These are phyloP conservation scores for Talaromyces ruber DNA, from an alignment of 495 filamentous ascomycete species.

Conservation along the genomic window DNA sequence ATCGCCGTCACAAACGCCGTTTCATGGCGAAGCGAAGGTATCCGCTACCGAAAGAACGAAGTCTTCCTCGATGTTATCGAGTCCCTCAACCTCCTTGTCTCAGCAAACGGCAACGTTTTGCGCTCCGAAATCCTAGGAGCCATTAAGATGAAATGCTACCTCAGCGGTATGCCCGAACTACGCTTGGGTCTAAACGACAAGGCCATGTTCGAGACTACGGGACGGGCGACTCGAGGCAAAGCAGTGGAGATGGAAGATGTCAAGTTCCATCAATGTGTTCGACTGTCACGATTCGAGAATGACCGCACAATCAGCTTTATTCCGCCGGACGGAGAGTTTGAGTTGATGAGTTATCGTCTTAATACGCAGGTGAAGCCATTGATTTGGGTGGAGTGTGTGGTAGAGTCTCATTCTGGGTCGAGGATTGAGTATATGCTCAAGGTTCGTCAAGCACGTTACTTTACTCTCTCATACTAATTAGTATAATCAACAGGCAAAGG, in stretches of 20 bases:
- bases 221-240: constrained; percentile 88
- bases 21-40: constrained; percentile 95
- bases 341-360: constrained; percentile 97
- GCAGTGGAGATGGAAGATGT: constrained; percentile 99
- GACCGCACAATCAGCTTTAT: constrained; percentile 99
- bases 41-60: constrained; percentile 98
- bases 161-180: constrained; percentile 97
- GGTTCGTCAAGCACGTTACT: constrained; percentile 25
- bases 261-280: constrained; percentile 98
- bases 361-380: constrained; percentile 98
- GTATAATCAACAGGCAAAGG: constrained; percentile 54
- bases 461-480: not conserved
- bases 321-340: constrained; percentile 96
- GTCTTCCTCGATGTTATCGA: constrained; percentile 98
- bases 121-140: constrained; percentile 96
- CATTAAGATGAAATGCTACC: constrained; percentile 99
- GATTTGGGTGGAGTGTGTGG: constrained; percentile 98
- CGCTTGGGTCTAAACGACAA: constrained; percentile 96
- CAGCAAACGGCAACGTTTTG: constrained; percentile 88
- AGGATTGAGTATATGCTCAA: constrained; percentile 99
- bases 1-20: constrained; percentile 99
- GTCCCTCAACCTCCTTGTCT: constrained; percentile 92
- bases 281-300: constrained; percentile 93
- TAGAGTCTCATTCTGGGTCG: constrained; percentile 88
- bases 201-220: constrained; percentile 99